phyloP scores from a whole-genome alignment of 306 rosid genomes.

The Cucurbita pepo region DNA sequence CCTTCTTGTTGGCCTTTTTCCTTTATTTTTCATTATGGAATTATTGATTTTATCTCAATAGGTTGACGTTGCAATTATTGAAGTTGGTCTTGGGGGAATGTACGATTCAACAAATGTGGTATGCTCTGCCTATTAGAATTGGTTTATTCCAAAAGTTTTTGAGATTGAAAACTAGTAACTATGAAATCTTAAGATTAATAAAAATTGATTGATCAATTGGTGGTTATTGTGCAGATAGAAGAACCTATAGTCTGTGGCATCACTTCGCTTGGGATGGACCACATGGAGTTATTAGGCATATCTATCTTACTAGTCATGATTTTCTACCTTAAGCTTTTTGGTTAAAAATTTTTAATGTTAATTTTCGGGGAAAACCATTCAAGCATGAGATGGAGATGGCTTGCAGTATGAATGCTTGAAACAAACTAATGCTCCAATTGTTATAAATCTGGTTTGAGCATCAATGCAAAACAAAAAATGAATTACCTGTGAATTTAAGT shows the following conservation, averaged over 20 bases:
- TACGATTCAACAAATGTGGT: constrained; percentile 67
- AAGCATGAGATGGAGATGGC: not conserved
- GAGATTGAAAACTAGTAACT: not conserved
- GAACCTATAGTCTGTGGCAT: constrained; percentile 67
- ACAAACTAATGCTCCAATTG: not conserved
- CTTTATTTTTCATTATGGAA: not conserved
- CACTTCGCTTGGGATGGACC: constrained; percentile 72
- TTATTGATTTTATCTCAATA: constrained; percentile 11
- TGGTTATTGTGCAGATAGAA: constrained; percentile 35
- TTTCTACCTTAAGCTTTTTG: constrained; percentile 7
- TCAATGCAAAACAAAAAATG: not conserved
- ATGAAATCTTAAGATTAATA: not conserved
- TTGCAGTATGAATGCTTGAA: not conserved
- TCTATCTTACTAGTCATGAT: constrained; percentile 2
- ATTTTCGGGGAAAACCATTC: not conserved
- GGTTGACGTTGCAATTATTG: constrained; percentile 65
- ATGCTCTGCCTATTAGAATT: constrained; percentile 9
- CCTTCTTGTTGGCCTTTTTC: not conserved
- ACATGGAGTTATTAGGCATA: constrained; percentile 46
- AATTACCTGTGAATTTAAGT: not conserved
- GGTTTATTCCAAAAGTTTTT: constrained; percentile 1
- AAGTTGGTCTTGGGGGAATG: constrained; percentile 68
- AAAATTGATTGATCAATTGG: not conserved
- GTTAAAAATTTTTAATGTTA: not conserved
- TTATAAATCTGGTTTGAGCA: not conserved